Percentiles rank a stretch among this genome's conserved stretches.
phyloP scores from a whole-genome alignment of 2,329 filamentous ascomycete genomes.

The Fusarium nodosum region DNA sequence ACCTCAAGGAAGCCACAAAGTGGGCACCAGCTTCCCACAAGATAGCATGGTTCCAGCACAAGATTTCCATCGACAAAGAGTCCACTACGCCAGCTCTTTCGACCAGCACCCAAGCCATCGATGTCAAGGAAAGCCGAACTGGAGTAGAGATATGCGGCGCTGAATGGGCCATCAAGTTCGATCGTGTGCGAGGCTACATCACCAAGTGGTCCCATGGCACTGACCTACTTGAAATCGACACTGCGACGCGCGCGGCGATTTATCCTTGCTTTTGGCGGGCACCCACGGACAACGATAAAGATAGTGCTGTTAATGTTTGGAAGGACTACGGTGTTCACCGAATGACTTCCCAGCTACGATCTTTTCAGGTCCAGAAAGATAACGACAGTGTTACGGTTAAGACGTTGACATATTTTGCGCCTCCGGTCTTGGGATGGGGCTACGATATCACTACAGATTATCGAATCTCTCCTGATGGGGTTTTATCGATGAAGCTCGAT shows the following conservation, averaged over 20 bases:
- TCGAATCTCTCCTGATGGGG: background rate
- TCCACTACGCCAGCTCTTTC: fast-evolving
- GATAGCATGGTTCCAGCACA: constrained; percentile 20
- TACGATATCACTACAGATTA: constrained; percentile 15
- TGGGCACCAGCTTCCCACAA: constrained; percentile 12
- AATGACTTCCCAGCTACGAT: constrained; percentile 22
- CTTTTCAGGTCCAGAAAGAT: background rate
- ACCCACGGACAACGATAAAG: constrained; percentile 19
- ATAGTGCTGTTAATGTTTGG: constrained; percentile 3
- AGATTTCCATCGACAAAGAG: constrained; percentile 1
- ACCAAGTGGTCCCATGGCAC: constrained; percentile 9
- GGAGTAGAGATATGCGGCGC: background rate
- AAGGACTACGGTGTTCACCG: constrained; percentile 20
- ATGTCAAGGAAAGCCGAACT: background rate
- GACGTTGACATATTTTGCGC: constrained; percentile 8
- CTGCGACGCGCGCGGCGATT: background rate
- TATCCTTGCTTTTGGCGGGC: constrained; percentile 28
- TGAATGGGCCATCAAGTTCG: background rate
- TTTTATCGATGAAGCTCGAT: background rate
- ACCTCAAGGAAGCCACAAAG: background rate
- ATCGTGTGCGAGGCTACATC: constrained; percentile 17
- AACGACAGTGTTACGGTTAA: background rate
- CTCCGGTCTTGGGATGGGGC: constrained; percentile 22
- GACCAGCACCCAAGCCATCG: background rate
- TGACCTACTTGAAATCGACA: constrained; percentile 3